Evolutionary conservation across 306 rosid genomes (phyloP), one percentile per base, ranked within the genome.

Genomic region (Casuarina equisetifolia): DNA sequence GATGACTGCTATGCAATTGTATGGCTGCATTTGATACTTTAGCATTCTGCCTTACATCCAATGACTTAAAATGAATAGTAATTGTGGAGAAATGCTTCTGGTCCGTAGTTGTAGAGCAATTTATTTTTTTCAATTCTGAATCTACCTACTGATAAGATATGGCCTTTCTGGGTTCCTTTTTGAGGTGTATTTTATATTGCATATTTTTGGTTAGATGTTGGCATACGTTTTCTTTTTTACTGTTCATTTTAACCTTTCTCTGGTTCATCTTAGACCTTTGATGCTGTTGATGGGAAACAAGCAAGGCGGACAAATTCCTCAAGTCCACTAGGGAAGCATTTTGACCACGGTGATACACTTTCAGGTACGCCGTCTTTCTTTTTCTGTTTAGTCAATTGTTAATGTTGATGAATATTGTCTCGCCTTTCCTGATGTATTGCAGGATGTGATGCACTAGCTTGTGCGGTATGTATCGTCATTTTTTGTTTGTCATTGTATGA

Each of bases 371-470:
- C 67, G 25, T 79, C 66, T 51, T 45, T 55, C 6, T 45, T 62
- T 80, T 75, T 25, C 58, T 52, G 73, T 42, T 5, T 42, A 19
- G 17, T 10, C n/a, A 52, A 9, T 54, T 10, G 20, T 73, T 72
- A 54, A 76, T 69, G 74, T 68, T 86, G 78, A 89, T 64, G 61
- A 81, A 53, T 69, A 70, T 76, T 19, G 58, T 40, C 17, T 51
- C 66, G 46, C 12, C 55, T 48, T 77, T 87, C 74, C 66, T 44
- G 74, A 76, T 91, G 12, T 76, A 32, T 85, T 90, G 87, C 91
- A 96, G 99, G 99, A 73, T 96, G 99, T 71, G 99, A 96, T 88
- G 98, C 99, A 25, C 98, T 96, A 84, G 97, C 97, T 39, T 96
- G 98, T 68, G 94, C 98, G 15, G 99, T 96, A 89, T 78, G 92